Evolutionary conservation across 345 rosid species (phyloP), one percentile per base, ranked within the genome.

Genomic region (Hibiscus syriacus): DNA sequence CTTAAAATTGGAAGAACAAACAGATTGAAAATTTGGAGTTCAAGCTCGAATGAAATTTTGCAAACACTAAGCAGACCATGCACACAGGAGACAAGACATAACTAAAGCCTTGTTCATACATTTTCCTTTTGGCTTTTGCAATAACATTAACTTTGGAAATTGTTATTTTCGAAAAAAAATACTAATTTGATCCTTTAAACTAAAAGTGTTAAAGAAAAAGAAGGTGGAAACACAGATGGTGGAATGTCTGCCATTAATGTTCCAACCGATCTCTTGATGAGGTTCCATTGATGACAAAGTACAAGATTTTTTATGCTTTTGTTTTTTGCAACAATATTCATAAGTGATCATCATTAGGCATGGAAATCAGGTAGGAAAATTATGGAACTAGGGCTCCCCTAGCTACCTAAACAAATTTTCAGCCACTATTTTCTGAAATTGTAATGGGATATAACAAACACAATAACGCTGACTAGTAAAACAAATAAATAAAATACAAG

Each of bases 221-320:
- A 7, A 19, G 39, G 65, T 56, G 36, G 59, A 61, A 2, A 23
- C 32, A 30, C 19, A 30, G 65, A 38, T 11, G 39, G 56, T 62
- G 61, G 45, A 36, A 57, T 82, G 83, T 79, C 83, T 69, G 80
- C 80, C 86, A 82, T 68, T 48, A n/a, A 48, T 48, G n/a, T 67
- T 34, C 25, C 59, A 22, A 70, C 56, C 2, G 26, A 25, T 61
- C 12, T 34, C 50, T 55, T 8, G 29, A 57, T 38, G n/a, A n/a
- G n/a, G n/a, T n/a, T n/a, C 39, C 71, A 64, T 68, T 50, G 13
- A 58, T 61, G 64, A 63, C 69, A 9, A 55, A 38, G 2, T 34
- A 23, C 66, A 46, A 68, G 25, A n/a, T n/a, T n/a, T n/a, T n/a
- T n/a, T n/a, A n/a, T n/a, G 66, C 64, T 64, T 16, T n/a, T 64